Conservation (phyloP, 352 stramenopile genomes). For the Globisporangium cederbergense region DNA sequence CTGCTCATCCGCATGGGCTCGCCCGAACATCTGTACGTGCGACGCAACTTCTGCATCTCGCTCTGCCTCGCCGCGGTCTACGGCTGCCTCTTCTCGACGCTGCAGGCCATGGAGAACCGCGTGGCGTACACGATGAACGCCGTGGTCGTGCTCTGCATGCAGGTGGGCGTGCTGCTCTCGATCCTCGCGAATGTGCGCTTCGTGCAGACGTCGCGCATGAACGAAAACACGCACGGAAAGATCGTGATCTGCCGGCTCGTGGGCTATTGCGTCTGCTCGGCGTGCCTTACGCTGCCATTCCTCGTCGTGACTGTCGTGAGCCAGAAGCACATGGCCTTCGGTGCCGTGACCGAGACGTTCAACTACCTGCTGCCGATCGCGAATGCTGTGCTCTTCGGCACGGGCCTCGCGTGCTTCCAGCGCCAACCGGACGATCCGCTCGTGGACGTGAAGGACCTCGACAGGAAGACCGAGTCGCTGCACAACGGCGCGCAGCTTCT, state of each 20-base stretch:
- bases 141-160: constrained; percentile 38
- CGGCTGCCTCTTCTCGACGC: constrained; percentile 45
- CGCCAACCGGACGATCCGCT: background rate
- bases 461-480: constrained; percentile 17
- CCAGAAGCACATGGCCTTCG: constrained; percentile 24
- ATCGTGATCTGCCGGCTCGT: constrained; percentile 56
- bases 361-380: constrained; percentile 57
- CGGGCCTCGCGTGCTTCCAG: constrained; percentile 47
- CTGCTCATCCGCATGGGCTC: constrained; percentile 62
- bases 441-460: constrained; percentile 12
- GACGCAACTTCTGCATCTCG: constrained; percentile 46
- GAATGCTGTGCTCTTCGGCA: constrained; percentile 67
- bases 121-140: constrained; percentile 44
- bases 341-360: constrained; percentile 44
- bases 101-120: constrained; percentile 24
- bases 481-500: constrained; percentile 18
- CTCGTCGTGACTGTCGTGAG: constrained; percentile 35
- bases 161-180: constrained; percentile 34
- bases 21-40: constrained; percentile 48
- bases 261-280: constrained; percentile 51
- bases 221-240: constrained; percentile 44
- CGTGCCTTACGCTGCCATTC: constrained; percentile 52
- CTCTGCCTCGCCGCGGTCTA: constrained; percentile 45
- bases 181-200: constrained; percentile 51
- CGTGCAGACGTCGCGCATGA: constrained; percentile 46